Evolutionary conservation across 192 early-diverging fungal species (phyloP).

Genomic region (Coemansia sp.): DNA sequence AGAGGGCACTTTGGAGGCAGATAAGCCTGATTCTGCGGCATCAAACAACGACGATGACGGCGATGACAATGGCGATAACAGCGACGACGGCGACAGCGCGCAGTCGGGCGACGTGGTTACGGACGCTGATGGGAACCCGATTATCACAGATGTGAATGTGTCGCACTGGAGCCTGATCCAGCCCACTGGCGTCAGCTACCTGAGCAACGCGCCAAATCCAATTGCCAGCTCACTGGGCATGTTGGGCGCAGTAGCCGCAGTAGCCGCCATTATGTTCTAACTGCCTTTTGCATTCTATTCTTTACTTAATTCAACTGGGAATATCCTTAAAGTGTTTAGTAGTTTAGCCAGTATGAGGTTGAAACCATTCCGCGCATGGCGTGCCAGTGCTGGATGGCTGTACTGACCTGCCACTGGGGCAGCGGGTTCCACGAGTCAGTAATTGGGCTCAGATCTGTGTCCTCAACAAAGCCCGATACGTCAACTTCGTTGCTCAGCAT

Average conservation of each 20-base stretch:
- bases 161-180: conserved; percentile 46
- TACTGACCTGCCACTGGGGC: conserved; percentile 56
- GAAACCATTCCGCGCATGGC: conserved; percentile 70
- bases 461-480: conserved; percentile 28
- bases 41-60: background rate
- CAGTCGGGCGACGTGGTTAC: conserved; percentile 11
- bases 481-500: conserved; percentile 57
- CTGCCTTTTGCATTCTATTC: too few species aligned
- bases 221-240: background rate
- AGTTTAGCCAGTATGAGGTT: conserved; percentile 71
- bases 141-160: conserved; percentile 33
- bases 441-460: conserved; percentile 49
- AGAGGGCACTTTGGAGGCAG: background rate
- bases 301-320: background rate
- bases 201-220: conserved; percentile 28
- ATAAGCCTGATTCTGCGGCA: background rate
- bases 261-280: conserved; percentile 21
- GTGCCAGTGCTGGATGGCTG: conserved; percentile 70
- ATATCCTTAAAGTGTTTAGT: conserved; percentile 33
- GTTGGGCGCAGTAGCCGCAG: conserved; percentile 10
- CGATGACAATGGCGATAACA: conserved; percentile 7
- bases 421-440: conserved; percentile 68
- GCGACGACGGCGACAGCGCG: conserved; percentile 5
- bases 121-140: conserved; percentile 46
- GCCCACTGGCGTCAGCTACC: conserved; percentile 44